Evolutionary conservation across 2,329 filamentous ascomycete genomes (phyloP).

Genomic region (Myriangium duriaei): DNA sequence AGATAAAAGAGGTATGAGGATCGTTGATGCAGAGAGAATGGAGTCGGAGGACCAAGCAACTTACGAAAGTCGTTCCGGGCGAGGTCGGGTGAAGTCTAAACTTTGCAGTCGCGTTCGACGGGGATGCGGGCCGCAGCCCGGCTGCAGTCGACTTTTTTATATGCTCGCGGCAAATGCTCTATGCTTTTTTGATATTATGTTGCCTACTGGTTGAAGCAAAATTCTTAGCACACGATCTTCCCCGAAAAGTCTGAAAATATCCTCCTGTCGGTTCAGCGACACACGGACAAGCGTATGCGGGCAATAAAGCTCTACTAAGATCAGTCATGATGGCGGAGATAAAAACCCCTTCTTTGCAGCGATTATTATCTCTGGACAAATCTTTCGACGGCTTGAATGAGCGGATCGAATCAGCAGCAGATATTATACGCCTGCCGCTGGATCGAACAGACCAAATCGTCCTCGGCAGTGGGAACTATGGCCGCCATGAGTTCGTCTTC

Average conservation of each 20-base stretch:
- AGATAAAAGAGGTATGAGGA: not conserved
- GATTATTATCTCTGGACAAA: slow-evolving; percentile 28
- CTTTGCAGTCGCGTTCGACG: not conserved
- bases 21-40: too few relatives aligned
- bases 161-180: slow-evolving; percentile 13
- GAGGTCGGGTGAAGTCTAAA: not conserved
- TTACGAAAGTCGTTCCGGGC: not conserved
- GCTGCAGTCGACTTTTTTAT: slow-evolving; percentile 10
- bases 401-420: slow-evolving; percentile 28
- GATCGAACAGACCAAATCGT: slow-evolving; percentile 1
- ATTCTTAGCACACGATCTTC: too few relatives aligned
- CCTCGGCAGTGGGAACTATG: slow-evolving; percentile 8
- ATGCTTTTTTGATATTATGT: too few relatives aligned
- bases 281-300: too few relatives aligned
- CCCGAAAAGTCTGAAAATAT: too few relatives aligned
- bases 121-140: not conserved
- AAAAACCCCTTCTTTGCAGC: too few relatives aligned
- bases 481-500: slow-evolving; percentile 52
- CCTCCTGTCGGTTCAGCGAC: too few relatives aligned
- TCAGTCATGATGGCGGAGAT: too few relatives aligned
- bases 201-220: too few relatives aligned
- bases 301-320: too few relatives aligned
- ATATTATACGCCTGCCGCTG: slow-evolving; percentile 25
- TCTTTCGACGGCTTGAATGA: slow-evolving; percentile 24
- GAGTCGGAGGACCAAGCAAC: too few relatives aligned